Conservation (phyloP, 1,284 basidiomycete species). For the Irpex rosettiformis region DNA sequence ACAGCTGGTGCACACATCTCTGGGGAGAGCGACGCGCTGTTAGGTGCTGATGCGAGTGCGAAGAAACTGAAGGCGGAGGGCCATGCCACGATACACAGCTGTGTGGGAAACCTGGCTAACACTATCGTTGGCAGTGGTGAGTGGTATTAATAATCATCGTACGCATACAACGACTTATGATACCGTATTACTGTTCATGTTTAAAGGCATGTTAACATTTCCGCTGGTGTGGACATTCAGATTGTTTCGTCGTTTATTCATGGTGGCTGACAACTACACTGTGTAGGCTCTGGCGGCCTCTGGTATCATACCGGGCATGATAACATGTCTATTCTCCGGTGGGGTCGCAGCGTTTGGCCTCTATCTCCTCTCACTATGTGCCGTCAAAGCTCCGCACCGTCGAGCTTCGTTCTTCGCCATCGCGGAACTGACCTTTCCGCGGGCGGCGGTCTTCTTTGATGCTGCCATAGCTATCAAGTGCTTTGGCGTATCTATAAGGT, state of each 20-base stretch:
- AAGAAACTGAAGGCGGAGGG: constrained; percentile 46
- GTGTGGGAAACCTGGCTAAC: constrained; percentile 76
- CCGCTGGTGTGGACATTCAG: constrained; percentile 52
- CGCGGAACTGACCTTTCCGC: constrained; percentile 82
- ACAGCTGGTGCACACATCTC: constrained; percentile 12
- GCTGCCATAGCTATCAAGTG: constrained; percentile 95
- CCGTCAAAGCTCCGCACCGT: constrained; percentile 72
- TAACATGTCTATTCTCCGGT: constrained; percentile 89
- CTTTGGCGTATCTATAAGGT: constrained; percentile 95
- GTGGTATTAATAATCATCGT: constrained; percentile 24
- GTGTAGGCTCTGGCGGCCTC: constrained; percentile 81
- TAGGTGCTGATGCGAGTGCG: constrained; percentile 39
- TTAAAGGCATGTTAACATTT: constrained; percentile 77
- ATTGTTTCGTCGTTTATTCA: constrained; percentile 2
- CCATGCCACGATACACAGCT: constrained; percentile 62
- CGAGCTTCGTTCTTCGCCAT: constrained; percentile 88
- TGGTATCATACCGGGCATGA: constrained; percentile 82
- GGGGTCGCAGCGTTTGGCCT: constrained; percentile 81
- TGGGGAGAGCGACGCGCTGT: constrained; percentile 43
- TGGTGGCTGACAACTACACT: constrained; percentile 14
- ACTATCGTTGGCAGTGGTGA: constrained; percentile 87
- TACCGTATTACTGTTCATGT: not conserved
- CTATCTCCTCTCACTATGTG: constrained; percentile 86
- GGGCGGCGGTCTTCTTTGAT: constrained; percentile 84
- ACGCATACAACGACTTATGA: not conserved